A percentile compares a stretch with the other conserved stretches of the same genome.
phyloP scores from a whole-genome alignment of 441 rosid genomes.

The Pelargonium fulgidum region DNA sequence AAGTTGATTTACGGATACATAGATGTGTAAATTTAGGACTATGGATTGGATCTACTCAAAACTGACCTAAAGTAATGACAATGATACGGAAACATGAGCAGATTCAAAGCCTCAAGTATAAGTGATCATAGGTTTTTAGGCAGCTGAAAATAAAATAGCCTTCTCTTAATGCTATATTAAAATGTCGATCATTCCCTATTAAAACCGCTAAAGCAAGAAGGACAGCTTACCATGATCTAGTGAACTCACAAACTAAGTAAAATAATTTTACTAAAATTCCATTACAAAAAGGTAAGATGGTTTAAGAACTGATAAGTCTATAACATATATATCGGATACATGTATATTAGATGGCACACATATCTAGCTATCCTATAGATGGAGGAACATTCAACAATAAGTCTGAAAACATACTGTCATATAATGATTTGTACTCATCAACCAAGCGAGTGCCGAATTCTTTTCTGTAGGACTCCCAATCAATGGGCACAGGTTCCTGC shows the following conservation, averaged over 20 bases:
- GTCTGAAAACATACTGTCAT: conserved; percentile 57
- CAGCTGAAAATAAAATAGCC: not conserved
- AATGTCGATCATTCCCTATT: not conserved
- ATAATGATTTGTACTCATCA: conserved; percentile 86
- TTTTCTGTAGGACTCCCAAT: conserved; percentile 85
- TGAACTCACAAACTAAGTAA: not conserved
- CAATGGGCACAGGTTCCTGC: conserved; percentile 89
- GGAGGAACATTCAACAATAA: not conserved
- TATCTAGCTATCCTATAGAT: not conserved
- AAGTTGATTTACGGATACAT: not conserved
- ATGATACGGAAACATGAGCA: not conserved
- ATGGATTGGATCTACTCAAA: not conserved
- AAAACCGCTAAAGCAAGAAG: not conserved
- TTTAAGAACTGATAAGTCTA: not conserved
- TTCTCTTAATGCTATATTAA: not conserved
- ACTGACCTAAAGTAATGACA: not conserved
- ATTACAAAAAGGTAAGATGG: not conserved
- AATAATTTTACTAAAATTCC: not conserved
- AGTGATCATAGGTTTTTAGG: not conserved
- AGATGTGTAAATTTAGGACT: not conserved
- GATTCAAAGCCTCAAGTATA: not conserved
- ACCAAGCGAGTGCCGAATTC: conserved; percentile 78
- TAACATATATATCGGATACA: not conserved
- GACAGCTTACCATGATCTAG: not conserved
- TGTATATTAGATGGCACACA: too few relatives aligned